Percentiles rank a stretch among this genome's conserved stretches.
Conservation (phyloP, 371 early-diverging fungal genomes). For the Zopfochytrium polystomum region DNA sequence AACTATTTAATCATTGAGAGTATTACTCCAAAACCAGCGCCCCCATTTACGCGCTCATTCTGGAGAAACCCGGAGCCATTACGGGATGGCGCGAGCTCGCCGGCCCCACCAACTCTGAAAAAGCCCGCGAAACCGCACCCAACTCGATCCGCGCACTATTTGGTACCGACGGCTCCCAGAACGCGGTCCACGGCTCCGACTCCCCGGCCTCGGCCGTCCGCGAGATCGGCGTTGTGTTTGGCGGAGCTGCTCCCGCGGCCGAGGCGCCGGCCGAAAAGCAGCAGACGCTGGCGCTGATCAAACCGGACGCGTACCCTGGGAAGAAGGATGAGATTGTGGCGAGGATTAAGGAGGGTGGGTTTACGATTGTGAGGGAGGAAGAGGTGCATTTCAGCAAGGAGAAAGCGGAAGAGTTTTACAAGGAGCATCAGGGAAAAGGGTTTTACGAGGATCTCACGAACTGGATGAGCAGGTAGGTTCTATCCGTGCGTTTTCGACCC, state of each 20-base stretch:
- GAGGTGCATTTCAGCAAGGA: no score
- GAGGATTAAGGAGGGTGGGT: no score
- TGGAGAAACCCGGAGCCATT: constrained; percentile 66
- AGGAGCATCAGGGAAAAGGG: no score
- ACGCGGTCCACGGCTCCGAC: constrained; percentile 83
- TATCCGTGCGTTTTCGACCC: constrained; percentile 52
- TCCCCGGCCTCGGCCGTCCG: constrained; percentile 61
- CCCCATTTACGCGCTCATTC: constrained; percentile 65
- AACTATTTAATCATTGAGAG: background rate
- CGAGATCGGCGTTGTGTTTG: constrained; percentile 62
- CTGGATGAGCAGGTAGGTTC: no score
- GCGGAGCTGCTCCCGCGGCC: constrained; percentile 3
- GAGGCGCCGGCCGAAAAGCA: constrained; percentile 21
- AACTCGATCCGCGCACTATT: constrained; percentile 50
- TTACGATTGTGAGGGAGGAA: no score
- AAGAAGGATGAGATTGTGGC: no score
- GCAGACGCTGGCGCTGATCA: constrained; percentile 56
- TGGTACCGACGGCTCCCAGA: constrained; percentile 66
- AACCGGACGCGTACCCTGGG: no score
- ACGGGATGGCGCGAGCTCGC: constrained; percentile 66
- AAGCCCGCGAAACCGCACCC: constrained; percentile 60
- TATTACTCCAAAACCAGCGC: constrained; percentile 39
- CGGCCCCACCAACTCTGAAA: constrained; percentile 70
- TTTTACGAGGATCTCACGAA: no score
- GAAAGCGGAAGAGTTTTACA: no score